phyloP scores from a whole-genome alignment of 352 stramenopile species.

The Plasmopara viticola region DNA sequence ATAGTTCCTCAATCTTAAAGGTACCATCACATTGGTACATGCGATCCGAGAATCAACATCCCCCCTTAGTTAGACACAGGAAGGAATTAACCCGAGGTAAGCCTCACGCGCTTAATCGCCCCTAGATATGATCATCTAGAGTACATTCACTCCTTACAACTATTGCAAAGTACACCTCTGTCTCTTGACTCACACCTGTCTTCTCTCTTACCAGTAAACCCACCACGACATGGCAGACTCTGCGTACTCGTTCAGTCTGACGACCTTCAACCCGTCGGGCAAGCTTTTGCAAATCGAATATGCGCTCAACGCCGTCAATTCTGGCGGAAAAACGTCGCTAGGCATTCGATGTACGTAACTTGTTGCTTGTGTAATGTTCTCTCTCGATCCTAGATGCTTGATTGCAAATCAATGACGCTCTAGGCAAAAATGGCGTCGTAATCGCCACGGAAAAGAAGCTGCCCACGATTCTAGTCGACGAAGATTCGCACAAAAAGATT shows the following conservation, averaged over 20 bases:
- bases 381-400: background rate
- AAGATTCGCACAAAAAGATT: slow-evolving; percentile 95
- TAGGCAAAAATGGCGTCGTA: slow-evolving; percentile 98
- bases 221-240: slow-evolving; percentile 89
- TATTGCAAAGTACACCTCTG: too few relatives aligned
- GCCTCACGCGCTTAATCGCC: slow-evolving; percentile 15
- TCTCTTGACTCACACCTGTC: too few relatives aligned
- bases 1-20: background rate
- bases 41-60: slow-evolving; percentile 16
- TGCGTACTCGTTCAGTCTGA: slow-evolving; percentile 99
- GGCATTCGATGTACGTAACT: slow-evolving; percentile 92
- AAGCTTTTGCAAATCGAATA: slow-evolving; percentile 99
- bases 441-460: slow-evolving; percentile 99
- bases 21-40: slow-evolving; percentile 15
- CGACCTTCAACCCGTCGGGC: slow-evolving; percentile 98
- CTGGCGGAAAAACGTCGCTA: slow-evolving; percentile 95
- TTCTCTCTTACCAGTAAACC: slow-evolving; percentile 3
- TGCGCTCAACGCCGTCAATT: slow-evolving; percentile 97
- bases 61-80: slow-evolving; percentile 22
- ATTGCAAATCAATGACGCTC: slow-evolving; percentile 1
- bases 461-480: slow-evolving; percentile 93
- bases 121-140: background rate
- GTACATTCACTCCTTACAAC: background rate
- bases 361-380: background rate
- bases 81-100: slow-evolving; percentile 30